Evolutionary conservation across 768 basidiomycete species (phyloP).

Genomic region (Gloeopeniophorella convolvens): DNA sequence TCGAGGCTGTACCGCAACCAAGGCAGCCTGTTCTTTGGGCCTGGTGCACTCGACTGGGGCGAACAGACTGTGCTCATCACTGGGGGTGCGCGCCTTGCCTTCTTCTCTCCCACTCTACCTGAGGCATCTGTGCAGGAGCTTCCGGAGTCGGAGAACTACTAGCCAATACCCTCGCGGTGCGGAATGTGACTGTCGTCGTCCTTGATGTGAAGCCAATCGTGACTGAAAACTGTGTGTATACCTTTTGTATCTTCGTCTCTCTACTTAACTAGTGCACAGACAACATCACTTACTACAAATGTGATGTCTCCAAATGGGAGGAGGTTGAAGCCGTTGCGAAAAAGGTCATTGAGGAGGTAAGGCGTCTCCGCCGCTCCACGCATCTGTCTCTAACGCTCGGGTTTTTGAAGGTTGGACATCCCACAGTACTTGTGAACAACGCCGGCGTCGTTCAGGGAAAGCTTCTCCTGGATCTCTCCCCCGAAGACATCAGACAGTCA

Average conservation of each 20-base stretch:
- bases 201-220: slow-evolving; percentile 76
- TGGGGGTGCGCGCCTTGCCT: slow-evolving; percentile 53
- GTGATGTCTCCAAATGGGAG: slow-evolving; percentile 86
- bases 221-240: slow-evolving; percentile 65
- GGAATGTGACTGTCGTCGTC: slow-evolving; percentile 78
- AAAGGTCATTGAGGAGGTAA: slow-evolving; percentile 71
- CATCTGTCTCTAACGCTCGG: neutral
- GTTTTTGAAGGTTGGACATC: slow-evolving; percentile 65
- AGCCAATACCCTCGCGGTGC: slow-evolving; percentile 78
- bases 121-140: slow-evolving; percentile 44
- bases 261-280: slow-evolving; percentile 34
- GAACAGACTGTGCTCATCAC: slow-evolving; percentile 89
- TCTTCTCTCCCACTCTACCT: neutral
- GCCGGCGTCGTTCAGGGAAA: slow-evolving; percentile 94
- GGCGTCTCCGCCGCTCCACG: slow-evolving; percentile 4
- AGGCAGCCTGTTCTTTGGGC: slow-evolving; percentile 53
- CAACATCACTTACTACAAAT: slow-evolving; percentile 80
- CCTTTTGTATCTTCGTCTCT: neutral
- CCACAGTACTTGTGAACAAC: slow-evolving; percentile 90
- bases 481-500: slow-evolving; percentile 78
- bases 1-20: slow-evolving; percentile 73
- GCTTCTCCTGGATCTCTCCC: slow-evolving; percentile 67
- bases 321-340: slow-evolving; percentile 74
- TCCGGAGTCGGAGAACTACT: slow-evolving; percentile 87
- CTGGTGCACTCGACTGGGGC: slow-evolving; percentile 68